Evolutionary conservation across 2,329 filamentous ascomycete species (phyloP), one percentile per base, ranked within the genome.

Genomic region (Orbilia quercus): DNA sequence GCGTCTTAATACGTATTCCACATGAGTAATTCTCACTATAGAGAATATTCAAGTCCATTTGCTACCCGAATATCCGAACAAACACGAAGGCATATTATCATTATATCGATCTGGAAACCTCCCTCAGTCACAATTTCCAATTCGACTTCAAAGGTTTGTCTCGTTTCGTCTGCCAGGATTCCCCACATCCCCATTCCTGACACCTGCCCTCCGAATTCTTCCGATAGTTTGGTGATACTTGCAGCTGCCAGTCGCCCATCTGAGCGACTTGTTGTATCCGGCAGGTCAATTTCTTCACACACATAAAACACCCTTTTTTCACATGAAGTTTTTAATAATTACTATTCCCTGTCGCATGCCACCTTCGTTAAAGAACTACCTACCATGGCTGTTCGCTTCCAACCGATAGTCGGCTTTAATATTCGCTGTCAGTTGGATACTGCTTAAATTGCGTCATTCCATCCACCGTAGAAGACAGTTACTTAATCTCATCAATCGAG

Each of bases 131-230:
- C n/a, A n/a, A n/a, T n/a, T n/a, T n/a, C n/a, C n/a, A n/a, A n/a
- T n/a, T n/a, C n/a, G n/a, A n/a, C n/a, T n/a, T n/a, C n/a, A n/a
- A n/a, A n/a, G n/a, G n/a, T n/a, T n/a, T n/a, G n/a, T n/a, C n/a
- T n/a, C n/a, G n/a, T n/a, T n/a, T n/a, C n/a, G n/a, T 31, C 4
- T 34, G 38, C 60, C 20, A 45, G 64, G 64, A 48, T 69, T 69
- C 64, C 64, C 64, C 64, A 62, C 64, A 69, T 60, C 64, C 64
- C 40, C 47, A 4, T 53, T 69, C 40, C 47, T 25, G 38, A 51
- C 36, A 9, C 20, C 11, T 60, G 42, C n/a, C 36, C 55, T 73
- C 69, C 69, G 69, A 73, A 66, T 66, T 73, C 38, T 66, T 60
- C 69, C 69, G 69, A 73, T 53, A 18, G 22, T 58, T 54, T 64